Base-by-base conservation (phyloP, 257 asterid genomes). In the Handroanthus guayacan region DNA sequence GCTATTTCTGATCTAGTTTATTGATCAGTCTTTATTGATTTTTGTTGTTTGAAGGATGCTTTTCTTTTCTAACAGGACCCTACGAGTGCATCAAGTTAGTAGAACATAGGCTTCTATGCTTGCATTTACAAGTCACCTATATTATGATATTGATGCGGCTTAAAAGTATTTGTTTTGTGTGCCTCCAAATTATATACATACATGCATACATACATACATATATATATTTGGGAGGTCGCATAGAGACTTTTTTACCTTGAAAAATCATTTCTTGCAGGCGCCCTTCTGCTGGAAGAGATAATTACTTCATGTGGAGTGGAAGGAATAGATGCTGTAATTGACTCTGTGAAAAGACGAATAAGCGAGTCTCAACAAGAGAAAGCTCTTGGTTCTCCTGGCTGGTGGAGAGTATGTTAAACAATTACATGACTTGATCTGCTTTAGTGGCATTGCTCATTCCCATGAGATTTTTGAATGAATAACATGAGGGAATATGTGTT, bases 351-450 rank as follows among this genome's bases (percentile, higher is more conserved):
- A 83, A 87, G 85, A 52, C 92, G 98, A 83, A 84, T 93, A 81
- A 83, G 79, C 10, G 98, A 95, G 81, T 91, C 98, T 66, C 97
- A 93, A 73, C 89, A 78, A 71, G 88, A 82, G 81, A 95, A 95
- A 87, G 88, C 88, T 79, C 77, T 79, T 79, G 97, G 98, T 62
- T 70, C 87, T 71, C 69, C 85, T 50, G 84, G 87, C 81, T 95
- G 99, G 99, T 95, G 99, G 99, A 86, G 91, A 86, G 99, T 95
- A 87, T 89, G 99, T 89, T 68, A 57, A 47, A 79, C 78, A 71
- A 44, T 47, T 55, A 47, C 52, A 55, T 44, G 5, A 39, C 37
- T 55, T 31, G 73, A 73, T 69, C 10, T 72, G 51, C 70, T 72
- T 66, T 34, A 18, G 6, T 50, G 6, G 25, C 18, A 65, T 50